Percentiles rank a stretch among this genome's conserved stretches.
Conservation (phyloP, 2,329 filamentous ascomycete species). For the Neopestalotiopsis sp. region DNA sequence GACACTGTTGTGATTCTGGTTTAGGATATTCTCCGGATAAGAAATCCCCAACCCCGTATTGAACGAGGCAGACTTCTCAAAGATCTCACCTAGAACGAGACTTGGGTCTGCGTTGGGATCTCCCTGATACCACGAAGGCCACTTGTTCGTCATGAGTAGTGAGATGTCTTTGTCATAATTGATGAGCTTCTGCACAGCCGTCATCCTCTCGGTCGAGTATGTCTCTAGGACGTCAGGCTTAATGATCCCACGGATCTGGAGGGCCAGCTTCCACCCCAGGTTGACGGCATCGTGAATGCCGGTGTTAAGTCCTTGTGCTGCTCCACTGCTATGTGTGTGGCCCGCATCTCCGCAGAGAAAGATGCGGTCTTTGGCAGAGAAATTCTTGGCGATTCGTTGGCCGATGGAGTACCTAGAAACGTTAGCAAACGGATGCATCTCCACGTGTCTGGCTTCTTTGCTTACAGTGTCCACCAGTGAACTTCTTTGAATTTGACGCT, state of each 20-base stretch:
- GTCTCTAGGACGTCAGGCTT: constrained; percentile 61
- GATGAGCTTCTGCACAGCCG: constrained; percentile 64
- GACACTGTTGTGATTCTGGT: background rate
- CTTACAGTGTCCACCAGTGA: constrained; percentile 65
- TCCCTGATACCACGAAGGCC: constrained; percentile 44
- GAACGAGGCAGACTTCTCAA: constrained; percentile 42
- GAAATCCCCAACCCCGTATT: constrained; percentile 54
- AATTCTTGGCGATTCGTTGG: constrained; percentile 74
- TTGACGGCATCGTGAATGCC: constrained; percentile 63
- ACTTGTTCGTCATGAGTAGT: constrained; percentile 44
- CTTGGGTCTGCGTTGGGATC: constrained; percentile 48
- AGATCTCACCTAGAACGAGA: constrained; percentile 58
- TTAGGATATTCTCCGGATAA: constrained; percentile 40
- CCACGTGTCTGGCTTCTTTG: constrained; percentile 21
- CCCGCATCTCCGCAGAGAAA: constrained; percentile 69
- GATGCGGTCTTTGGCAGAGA: constrained; percentile 60
- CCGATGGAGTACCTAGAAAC: constrained; percentile 71
- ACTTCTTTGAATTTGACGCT: constrained; percentile 45
- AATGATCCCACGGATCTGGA: constrained; percentile 60
- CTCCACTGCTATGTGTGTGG: constrained; percentile 67
- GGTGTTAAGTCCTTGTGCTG: constrained; percentile 65
- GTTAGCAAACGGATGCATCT: background rate
- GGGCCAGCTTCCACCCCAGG: constrained; percentile 49
- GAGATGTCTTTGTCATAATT: constrained; percentile 59
- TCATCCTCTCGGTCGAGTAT: constrained; percentile 68